These are phyloP conservation scores for Epithele typhae DNA, from an alignment of 768 basidiomycete genomes.

Conservation along the genomic window DNA sequence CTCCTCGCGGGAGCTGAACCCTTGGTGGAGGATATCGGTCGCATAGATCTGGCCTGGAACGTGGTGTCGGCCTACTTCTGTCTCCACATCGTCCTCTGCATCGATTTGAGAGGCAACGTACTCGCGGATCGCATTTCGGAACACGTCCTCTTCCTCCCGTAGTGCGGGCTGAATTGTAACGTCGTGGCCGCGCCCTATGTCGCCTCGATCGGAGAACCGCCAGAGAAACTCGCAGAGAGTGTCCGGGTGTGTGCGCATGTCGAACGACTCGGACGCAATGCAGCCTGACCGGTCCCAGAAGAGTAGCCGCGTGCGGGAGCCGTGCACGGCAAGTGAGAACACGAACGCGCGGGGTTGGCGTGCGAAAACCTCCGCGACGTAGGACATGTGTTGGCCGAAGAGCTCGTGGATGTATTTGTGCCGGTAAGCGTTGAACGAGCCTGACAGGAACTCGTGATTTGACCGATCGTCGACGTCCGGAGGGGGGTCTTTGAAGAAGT, in stretches of 20 bases:
- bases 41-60: not conserved
- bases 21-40: not conserved
- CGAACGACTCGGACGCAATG: constrained; percentile 25
- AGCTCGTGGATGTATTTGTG: no score
- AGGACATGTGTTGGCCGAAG: not conserved
- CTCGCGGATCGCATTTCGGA: not conserved
- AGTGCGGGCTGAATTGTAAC: not conserved
- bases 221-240: constrained; percentile 27
- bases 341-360: constrained; percentile 25
- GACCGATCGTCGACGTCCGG: no score
- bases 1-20: not conserved
- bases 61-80: not conserved
- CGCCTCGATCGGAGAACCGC: constrained; percentile 18
- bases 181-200: constrained; percentile 22
- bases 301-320: constrained; percentile 25
- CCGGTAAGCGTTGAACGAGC: no score
- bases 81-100: not conserved
- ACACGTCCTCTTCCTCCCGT: not conserved
- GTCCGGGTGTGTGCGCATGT: constrained; percentile 16
- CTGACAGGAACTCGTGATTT: no score
- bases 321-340: constrained; percentile 26
- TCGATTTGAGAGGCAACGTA: not conserved
- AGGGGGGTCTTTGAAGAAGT: constrained; percentile 1
- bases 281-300: constrained; percentile 29
- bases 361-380: constrained; percentile 7